Conservation (phyloP, 345 rosid genomes). For the Hibiscus tridactylites region DNA sequence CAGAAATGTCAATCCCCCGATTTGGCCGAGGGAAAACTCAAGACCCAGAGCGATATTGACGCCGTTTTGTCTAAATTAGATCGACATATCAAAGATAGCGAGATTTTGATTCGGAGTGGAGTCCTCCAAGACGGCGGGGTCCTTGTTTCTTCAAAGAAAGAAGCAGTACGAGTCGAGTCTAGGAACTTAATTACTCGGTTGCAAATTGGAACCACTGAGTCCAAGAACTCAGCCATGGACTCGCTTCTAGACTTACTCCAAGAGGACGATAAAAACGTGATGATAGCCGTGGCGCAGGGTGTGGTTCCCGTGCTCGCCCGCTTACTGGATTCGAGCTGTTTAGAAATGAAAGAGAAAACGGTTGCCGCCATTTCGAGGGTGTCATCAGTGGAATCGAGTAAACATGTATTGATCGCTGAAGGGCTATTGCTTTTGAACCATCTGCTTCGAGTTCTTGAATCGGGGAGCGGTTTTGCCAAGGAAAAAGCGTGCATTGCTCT, state of each 20-base stretch:
- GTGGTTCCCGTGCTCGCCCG: conserved; percentile 66
- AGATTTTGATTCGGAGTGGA: conserved; percentile 57
- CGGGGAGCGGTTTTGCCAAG: conserved; percentile 78
- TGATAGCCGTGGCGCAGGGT: conserved; percentile 84
- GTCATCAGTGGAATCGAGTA: conserved; percentile 69
- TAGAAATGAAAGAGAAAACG: conserved; percentile 61
- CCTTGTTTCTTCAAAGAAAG: conserved; percentile 44
- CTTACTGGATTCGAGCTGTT: conserved; percentile 53
- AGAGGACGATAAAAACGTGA: conserved; percentile 81
- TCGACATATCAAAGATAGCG: conserved; percentile 56
- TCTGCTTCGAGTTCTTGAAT: conserved; percentile 70
- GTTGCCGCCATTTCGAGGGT: conserved; percentile 65
- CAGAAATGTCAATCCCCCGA: conserved; percentile 38
- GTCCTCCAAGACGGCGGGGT: conserved; percentile 32
- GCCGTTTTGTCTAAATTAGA: conserved; percentile 57
- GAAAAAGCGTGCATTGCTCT: conserved; percentile 84
- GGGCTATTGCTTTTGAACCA: conserved; percentile 67
- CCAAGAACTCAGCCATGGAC: conserved; percentile 71
- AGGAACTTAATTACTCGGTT: conserved; percentile 59
- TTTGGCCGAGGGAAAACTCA: conserved; percentile 70
- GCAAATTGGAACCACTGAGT: conserved; percentile 65
- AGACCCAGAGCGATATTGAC: conserved; percentile 82
- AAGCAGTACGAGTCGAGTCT: conserved; percentile 54
- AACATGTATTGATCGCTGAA: conserved; percentile 62
- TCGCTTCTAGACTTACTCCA: conserved; percentile 41